These are phyloP conservation scores for Candida pseudoglaebosa DNA, from an alignment of 805 yeast species.

Conservation along the genomic window DNA sequence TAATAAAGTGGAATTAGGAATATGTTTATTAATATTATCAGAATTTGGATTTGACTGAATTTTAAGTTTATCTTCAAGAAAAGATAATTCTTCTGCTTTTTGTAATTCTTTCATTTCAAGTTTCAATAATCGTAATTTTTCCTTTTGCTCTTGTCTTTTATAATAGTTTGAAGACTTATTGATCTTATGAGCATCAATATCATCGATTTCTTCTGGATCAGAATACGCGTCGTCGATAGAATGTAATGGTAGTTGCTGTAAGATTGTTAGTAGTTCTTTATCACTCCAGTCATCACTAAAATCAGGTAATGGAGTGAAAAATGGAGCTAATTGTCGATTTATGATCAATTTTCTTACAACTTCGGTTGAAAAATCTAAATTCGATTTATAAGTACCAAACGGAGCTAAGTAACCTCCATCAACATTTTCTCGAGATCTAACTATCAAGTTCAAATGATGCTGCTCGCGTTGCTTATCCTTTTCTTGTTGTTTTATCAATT, in stretches of 20 bases:
- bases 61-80: conserved; percentile 21
- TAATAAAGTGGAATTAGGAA: conserved; percentile 45
- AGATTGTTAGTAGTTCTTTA: conserved; percentile 50
- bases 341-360: conserved; percentile 70
- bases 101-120: conserved; percentile 24
- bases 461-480: conserved; percentile 49
- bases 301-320: conserved; percentile 85
- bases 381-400: conserved; percentile 78
- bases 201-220: conserved; percentile 55
- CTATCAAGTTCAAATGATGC: conserved; percentile 56
- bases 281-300: conserved; percentile 70
- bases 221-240: conserved; percentile 46
- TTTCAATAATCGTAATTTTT: conserved; percentile 38
- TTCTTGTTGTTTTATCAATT: conserved; percentile 42
- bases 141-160: conserved; percentile 49
- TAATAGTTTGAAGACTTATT: conserved; percentile 44
- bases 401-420: conserved; percentile 96
- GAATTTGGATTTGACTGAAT: conserved; percentile 8
- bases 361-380: conserved; percentile 67
- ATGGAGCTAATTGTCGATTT: conserved; percentile 78
- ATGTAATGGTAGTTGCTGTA: conserved; percentile 54
- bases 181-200: conserved; percentile 56
- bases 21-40: conserved; percentile 15
- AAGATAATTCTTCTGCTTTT: conserved; percentile 34
- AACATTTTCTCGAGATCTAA: conserved; percentile 62